Percentiles rank a stretch among this genome's conserved stretches.
Evolutionary conservation across 1,139 yeast genomes (phyloP).

Genomic region (Casaregolazyma suthepensis): DNA sequence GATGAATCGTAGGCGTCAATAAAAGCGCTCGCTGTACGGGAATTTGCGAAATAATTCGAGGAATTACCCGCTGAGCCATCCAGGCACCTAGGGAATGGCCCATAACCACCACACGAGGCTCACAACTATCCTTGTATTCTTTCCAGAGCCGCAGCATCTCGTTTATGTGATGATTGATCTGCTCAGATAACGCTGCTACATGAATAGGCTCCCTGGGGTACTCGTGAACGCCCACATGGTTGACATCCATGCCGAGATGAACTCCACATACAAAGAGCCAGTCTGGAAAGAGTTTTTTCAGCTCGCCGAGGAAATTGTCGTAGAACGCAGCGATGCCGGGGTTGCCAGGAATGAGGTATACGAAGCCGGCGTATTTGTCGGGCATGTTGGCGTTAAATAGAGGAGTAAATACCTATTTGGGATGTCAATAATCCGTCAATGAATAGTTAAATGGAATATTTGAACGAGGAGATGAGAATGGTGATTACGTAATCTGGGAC

Average conservation of each 20-base stretch:
- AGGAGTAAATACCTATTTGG: too few species aligned
- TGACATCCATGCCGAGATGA: constrained; percentile 45
- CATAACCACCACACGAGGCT: constrained; percentile 38
- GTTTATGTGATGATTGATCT: constrained; percentile 37
- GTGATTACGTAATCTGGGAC: not conserved
- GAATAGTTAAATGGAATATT: too few species aligned
- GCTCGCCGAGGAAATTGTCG: constrained; percentile 41
- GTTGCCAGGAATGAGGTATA: constrained; percentile 54
- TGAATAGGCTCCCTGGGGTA: constrained; percentile 23
- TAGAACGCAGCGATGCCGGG: constrained; percentile 62
- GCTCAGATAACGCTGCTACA: constrained; percentile 43
- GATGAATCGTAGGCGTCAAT: constrained; percentile 57
- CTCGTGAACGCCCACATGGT: constrained; percentile 8
- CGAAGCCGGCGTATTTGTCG: constrained; percentile 24
- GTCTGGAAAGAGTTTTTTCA: constrained; percentile 41
- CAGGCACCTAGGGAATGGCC: constrained; percentile 63
- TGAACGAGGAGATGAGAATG: not conserved
- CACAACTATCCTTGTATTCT: not conserved
- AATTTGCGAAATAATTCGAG: constrained; percentile 17
- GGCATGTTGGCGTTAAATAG: not conserved
- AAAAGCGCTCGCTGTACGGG: constrained; percentile 43
- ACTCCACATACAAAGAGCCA: constrained; percentile 49
- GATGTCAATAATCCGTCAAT: too few species aligned
- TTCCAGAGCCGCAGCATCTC: constrained; percentile 13
- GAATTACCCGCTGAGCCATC: constrained; percentile 46